Evolutionary conservation across 192 early-diverging fungal species (phyloP), one percentile per base, ranked within the genome.

Genomic region (Coemansia guatemalensis): DNA sequence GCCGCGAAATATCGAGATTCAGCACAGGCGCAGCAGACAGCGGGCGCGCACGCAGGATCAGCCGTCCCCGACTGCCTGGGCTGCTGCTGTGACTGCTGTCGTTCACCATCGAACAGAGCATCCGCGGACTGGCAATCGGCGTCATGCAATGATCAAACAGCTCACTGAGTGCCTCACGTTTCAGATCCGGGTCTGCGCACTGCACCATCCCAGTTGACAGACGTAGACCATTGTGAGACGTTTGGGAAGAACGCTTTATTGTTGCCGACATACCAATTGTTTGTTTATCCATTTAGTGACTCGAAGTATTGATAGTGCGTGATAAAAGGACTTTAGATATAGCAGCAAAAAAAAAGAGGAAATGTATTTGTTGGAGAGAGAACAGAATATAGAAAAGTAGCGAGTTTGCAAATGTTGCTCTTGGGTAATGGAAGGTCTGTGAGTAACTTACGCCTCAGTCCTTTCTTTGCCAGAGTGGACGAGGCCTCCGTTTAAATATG

Each of bases 111-210:
- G 60, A 33, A 29, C 50, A 53, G 33, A 39, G 60, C 23, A 52
- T 39, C 22, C 51, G 58, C 56, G 47, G n/a, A 44, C 47, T 51
- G 22, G 32, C 51, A 14, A 78, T 65, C 11, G 75, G 75, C 22
- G 71, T 69, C 77, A 80, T 80, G 54, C 77, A 80, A 68, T 80
- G 71, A 62, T 80, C 77, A n/a, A 80, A 80, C 26, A 80, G 65
- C 71, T 80, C 77, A 65, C 77, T 74, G 11, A 80, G 68, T 12
- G 77, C 77, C 58, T 70, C 77, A 59, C 71, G 77, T 59, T 80
- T 80, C 20, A 80, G 49, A 9, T 74, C 77, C 9, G 71, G 71
- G 54, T 80, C 71, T 14, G 68, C 57, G 58, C 68, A 80, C 68
- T 80, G 71, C 26, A 80, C 72, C 29, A 35, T 53, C 5, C 51